Percentiles rank a stretch among this genome's conserved stretches.
Evolutionary conservation across 441 rosid species (phyloP).

Genomic region (Erodium moschatum): DNA sequence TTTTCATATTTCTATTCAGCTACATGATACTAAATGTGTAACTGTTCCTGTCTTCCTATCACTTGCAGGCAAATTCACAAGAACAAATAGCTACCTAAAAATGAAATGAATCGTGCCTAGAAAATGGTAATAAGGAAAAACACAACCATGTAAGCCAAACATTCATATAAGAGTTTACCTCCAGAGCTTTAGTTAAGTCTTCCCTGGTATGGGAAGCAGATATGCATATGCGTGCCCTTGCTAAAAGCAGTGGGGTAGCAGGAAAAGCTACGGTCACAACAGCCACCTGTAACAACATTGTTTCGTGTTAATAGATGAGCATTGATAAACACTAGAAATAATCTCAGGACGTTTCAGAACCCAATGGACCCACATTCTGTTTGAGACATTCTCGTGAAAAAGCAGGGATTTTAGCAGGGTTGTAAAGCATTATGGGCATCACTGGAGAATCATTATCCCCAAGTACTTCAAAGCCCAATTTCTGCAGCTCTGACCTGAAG

Average conservation of each 20-base stretch:
- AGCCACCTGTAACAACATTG: constrained; percentile 44
- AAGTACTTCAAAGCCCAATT: constrained; percentile 90
- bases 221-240: constrained; percentile 83
- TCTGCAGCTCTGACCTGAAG: constrained; percentile 71
- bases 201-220: constrained; percentile 80
- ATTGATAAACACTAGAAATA: not conserved
- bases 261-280: constrained; percentile 77
- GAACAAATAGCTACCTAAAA: too few relatives aligned
- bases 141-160: too few relatives aligned
- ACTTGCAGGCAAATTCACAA: too few relatives aligned
- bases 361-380: constrained; percentile 40
- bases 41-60: too few relatives aligned
- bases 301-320: not conserved
- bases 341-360: not conserved
- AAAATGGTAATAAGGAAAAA: too few relatives aligned
- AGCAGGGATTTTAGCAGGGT: constrained; percentile 83
- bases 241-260: constrained; percentile 72
- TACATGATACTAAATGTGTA: too few relatives aligned
- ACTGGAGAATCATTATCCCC: constrained; percentile 89
- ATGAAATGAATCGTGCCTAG: too few relatives aligned
- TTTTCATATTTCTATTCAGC: too few relatives aligned
- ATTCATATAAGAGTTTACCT: constrained; percentile 47
- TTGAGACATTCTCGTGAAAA: constrained; percentile 79
- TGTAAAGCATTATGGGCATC: constrained; percentile 91
- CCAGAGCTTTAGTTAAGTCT: constrained; percentile 61